Conservation (phyloP, 2,329 filamentous ascomycete species). For the Pseudocercospora cruenta region DNA sequence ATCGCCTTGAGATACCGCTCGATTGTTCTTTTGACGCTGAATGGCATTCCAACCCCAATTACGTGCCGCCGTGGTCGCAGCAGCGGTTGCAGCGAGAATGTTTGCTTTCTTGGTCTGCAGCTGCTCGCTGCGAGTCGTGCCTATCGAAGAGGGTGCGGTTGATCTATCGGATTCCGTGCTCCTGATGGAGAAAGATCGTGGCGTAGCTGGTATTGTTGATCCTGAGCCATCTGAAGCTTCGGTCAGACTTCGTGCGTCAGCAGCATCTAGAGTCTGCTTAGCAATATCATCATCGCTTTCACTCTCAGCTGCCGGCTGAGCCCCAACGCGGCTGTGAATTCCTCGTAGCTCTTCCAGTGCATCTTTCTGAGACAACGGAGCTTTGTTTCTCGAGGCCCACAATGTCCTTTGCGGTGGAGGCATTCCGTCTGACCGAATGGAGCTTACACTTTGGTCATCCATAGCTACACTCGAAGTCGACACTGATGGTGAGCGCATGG, state of each 20-base stretch:
- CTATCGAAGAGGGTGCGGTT: slow-evolving; percentile 13
- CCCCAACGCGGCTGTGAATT: slow-evolving; percentile 29
- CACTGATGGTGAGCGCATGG: slow-evolving; percentile 36
- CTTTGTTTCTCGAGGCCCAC: slow-evolving; percentile 24
- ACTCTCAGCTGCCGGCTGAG: slow-evolving; percentile 4
- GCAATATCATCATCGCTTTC: slow-evolving; percentile 2
- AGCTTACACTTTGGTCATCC: slow-evolving; percentile 34
- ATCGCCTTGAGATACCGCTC: slow-evolving; percentile 2
- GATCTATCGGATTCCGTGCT: slow-evolving; percentile 23
- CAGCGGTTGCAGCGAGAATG: slow-evolving; percentile 37
- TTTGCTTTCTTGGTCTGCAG: slow-evolving; percentile 30
- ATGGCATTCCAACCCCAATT: slow-evolving; percentile 39
- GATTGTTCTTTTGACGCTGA: slow-evolving; percentile 26
- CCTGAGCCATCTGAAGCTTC: slow-evolving; percentile 12
- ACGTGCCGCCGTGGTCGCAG: slow-evolving; percentile 38
- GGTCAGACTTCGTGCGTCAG: slow-evolving; percentile 2
- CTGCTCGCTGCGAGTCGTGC: slow-evolving; percentile 10
- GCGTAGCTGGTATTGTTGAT: slow-evolving; percentile 11
- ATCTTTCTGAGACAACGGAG: slow-evolving; percentile 26
- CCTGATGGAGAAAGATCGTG: slow-evolving; percentile 22
- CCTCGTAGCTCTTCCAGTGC: slow-evolving; percentile 38
- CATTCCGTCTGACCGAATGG: slow-evolving; percentile 32
- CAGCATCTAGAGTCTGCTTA: slow-evolving; percentile 2
- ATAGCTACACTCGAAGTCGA: slow-evolving; percentile 33
- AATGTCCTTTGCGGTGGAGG: slow-evolving; percentile 18